Base-by-base conservation (phyloP, 176 grass and related monocot species). In the Ananas comosus region DNA sequence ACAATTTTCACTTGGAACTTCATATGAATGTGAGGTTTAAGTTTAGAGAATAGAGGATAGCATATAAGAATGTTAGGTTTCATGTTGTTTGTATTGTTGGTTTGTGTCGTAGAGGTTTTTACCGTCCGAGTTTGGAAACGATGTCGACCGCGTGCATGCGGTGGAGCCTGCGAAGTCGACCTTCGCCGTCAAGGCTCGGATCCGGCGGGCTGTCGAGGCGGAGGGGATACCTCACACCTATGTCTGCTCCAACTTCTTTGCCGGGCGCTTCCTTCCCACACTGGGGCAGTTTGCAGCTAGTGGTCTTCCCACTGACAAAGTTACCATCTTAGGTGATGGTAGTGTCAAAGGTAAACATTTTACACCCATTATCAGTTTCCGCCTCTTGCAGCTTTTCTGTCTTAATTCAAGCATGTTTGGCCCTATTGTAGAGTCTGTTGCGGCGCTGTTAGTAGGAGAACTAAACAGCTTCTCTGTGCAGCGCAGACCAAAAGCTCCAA, bases 41-140 rank as follows among this genome's bases (percentile, higher is more conserved):
- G 22, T 23, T 23, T 23, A 23, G 22, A 23, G 22, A 23, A 23
- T 23, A 23, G 22, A 23, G 25, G 25, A 27, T 27, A 27, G 25
- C 25, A 27, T 2, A 27, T 27, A 27, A 27, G 25, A 27, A 27
- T 27, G 25, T 27, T 27, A 27, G 25, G 25, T 27, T 2, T 27
- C 1, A 27, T 27, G 22, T 27, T 27, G 33, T 42, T 42, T 42
- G 33, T 42, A 7, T 42, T 42, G 33, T 42, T 42, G 33, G 33
- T 42, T 42, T 6, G 0, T 54, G 12, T 16, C 3, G 19, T 13
- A 89, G 82, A 88, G 86, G 28, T 88, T 85, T 53, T 13, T 88
- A 7, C 74, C 82, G 2, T 85, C 86, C 11, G 86, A 88, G 51
- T 88, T 88, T 33, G 74, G 86, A 13, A 68, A 59, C 0, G 70